Base-by-base conservation (phyloP, 805 yeast genomes). In the Millerago galiae region DNA sequence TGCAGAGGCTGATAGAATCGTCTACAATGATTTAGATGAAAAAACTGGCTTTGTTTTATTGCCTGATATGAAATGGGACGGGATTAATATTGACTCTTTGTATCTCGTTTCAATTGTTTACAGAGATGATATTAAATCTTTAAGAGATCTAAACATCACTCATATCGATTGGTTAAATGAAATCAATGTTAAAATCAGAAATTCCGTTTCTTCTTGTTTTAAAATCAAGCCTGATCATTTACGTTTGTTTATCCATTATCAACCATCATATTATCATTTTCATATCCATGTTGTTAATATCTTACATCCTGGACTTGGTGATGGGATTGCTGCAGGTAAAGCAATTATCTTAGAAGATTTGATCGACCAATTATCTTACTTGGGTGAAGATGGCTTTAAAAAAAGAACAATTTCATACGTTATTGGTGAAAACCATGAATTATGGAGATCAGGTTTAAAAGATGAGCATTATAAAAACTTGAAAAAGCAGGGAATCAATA, bases 11-110 rank as follows among this genome's bases (percentile, higher is more conserved):
- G 97, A 90, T 28, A 65, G 87, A 16, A 78, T 91, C n/a, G 70
- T 89, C 2, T 73, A 70, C 51, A 79, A 82, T 39, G 83, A 87
- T 48, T 55, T 58, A 12, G 56, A 59, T 10, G 55, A 62, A 11
- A 50, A 54, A 0, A 59, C 58, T 34, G 89, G 90, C 15, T 87
- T 85, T 55, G 77, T 89, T 5, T 63, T 93, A 36, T 68, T 90
- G 34, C 98, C 98, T 0, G 97, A 91, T 62, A 86, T 91, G 95
- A 90, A 90, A 59, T 93, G 99, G 99, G 96, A 91, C 59, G 80
- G 84, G 4, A 65, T 71, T 38, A 77, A 78, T 25, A 51, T 82
- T 57, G 86, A 79, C 21, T 62, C 91, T 4, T 64, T 93, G 42
- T 89, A 93, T 58, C 64, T 91, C 51, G 81, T 86, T 40, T 83